phyloP scores from a whole-genome alignment of 306 rosid genomes.

The Coriaria nepalensis region DNA sequence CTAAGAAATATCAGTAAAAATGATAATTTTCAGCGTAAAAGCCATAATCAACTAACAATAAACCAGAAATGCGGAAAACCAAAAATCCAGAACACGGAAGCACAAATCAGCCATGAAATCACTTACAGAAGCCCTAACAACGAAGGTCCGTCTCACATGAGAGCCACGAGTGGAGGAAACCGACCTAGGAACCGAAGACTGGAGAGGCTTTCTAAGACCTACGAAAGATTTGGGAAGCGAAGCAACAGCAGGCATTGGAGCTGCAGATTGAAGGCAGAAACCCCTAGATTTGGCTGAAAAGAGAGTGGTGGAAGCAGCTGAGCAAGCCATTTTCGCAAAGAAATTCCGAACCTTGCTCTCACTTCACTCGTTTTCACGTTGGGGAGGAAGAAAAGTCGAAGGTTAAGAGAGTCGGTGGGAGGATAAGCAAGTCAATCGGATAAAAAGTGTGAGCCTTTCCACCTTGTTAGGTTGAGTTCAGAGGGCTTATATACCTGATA shows the following conservation, averaged over 20 bases:
- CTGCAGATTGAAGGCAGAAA: constrained; percentile 26
- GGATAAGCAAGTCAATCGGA: too few species aligned
- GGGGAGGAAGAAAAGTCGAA: too few species aligned
- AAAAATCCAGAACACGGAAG: not conserved
- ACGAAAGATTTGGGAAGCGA: constrained; percentile 48
- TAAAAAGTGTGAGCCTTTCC: too few species aligned
- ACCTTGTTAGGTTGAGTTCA: too few species aligned
- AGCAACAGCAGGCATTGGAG: constrained; percentile 18
- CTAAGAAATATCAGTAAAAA: too few species aligned
- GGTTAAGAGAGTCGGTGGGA: too few species aligned
- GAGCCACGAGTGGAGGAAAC: constrained; percentile 24
- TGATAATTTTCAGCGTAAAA: too few species aligned
- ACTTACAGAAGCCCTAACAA: constrained; percentile 56
- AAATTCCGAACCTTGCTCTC: not conserved
- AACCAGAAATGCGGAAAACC: not conserved
- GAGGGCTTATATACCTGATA: too few species aligned
- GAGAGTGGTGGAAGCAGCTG: constrained; percentile 46
- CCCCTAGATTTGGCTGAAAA: constrained; percentile 45
- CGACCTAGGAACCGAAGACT: constrained; percentile 31
- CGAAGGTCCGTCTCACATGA: constrained; percentile 37
- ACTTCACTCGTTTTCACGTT: too few species aligned
- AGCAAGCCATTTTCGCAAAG: constrained; percentile 32
- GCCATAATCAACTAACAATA: not conserved
- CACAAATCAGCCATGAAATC: not conserved
- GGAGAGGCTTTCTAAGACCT: constrained; percentile 51